These are phyloP conservation scores for Myrica gale DNA, from an alignment of 306 rosid genomes.

Conservation along the genomic window DNA sequence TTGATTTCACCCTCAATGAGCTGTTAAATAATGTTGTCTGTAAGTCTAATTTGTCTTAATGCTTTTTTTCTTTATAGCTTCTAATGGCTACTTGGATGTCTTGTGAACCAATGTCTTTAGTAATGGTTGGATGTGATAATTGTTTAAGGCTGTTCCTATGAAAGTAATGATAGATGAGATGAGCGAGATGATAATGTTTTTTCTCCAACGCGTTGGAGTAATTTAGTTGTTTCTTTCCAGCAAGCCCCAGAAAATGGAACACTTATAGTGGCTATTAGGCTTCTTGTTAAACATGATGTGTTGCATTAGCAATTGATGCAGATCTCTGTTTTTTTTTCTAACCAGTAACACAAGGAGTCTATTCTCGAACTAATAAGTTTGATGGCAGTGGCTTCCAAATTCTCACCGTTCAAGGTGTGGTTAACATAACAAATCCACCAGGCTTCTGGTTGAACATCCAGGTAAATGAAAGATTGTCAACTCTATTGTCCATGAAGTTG, in stretches of 20 bases:
- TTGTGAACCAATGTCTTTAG: too few species aligned
- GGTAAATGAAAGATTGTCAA: constrained; percentile 36
- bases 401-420: constrained; percentile 45
- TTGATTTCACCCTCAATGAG: constrained; percentile 44
- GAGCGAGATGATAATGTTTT: too few species aligned
- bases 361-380: constrained; percentile 40
- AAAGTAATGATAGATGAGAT: too few species aligned
- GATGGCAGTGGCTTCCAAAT: constrained; percentile 37
- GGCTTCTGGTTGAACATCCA: constrained; percentile 83
- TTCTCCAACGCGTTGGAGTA: too few species aligned
- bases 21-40: not conserved
- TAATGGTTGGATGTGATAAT: too few species aligned
- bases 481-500: not conserved
- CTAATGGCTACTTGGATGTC: too few species aligned
- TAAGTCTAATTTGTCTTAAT: not conserved
- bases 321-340: constrained; percentile 16
- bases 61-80: not conserved
- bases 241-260: too few species aligned
- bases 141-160: too few species aligned
- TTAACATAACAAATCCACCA: constrained; percentile 10
- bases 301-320: constrained; percentile 23
- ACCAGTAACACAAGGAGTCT: constrained; percentile 71
- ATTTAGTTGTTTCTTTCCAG: too few species aligned
- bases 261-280: not conserved
- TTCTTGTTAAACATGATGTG: constrained; percentile 7